Base-by-base conservation (phyloP, 2,329 filamentous ascomycete genomes). In the Fusarium papillatum region DNA sequence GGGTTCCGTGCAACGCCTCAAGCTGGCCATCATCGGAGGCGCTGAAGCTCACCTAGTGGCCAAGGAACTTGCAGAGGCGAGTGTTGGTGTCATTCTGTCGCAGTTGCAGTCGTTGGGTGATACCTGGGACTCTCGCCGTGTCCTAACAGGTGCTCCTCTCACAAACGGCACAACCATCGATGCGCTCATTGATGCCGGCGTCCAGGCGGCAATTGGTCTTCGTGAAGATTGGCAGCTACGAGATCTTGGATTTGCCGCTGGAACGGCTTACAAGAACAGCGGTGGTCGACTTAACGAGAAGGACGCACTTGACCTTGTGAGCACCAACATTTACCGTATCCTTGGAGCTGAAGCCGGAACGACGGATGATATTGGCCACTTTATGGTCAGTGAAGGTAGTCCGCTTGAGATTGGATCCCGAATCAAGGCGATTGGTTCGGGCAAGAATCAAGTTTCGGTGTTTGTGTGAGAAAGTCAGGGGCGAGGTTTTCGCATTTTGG, bases 131-230 rank as follows among this genome's bases (percentile, higher is more conserved):
- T 85, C 92, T 81, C 88, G 91, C 0, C 89, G 92, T 3, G 88
- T 90, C 0, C 84, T 94, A 14, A 88, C 90, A 0, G 92, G 92
- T 2, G 92, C 92, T 7, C 92, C 92, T 1, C 85, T 94, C 1
- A 92, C 91, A 1, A 92, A 93, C 76, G 91, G 91, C 31, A 93
- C 92, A 1, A 87, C 88, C 0, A 84, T 92, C 7, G 91, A 93
- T 72, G 81, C 79, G 16, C 86, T 94, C 1, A 75, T 92, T 1
- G 87, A 87, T 10, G 91, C 91, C 0, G 92, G 91, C 3, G 92
- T 93, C 0, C 79, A 83, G 5, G 86, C 89, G 1, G 92, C 88
- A 0, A 87, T 93, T 29, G 90, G 91, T 1, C 85, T 92, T 7
- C 85, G 88, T 50, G 91, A 93, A 79, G 90, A 92, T 76, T 93